Conservation (phyloP, 2,329 filamentous ascomycete genomes). For the Claviceps purpurea region DNA sequence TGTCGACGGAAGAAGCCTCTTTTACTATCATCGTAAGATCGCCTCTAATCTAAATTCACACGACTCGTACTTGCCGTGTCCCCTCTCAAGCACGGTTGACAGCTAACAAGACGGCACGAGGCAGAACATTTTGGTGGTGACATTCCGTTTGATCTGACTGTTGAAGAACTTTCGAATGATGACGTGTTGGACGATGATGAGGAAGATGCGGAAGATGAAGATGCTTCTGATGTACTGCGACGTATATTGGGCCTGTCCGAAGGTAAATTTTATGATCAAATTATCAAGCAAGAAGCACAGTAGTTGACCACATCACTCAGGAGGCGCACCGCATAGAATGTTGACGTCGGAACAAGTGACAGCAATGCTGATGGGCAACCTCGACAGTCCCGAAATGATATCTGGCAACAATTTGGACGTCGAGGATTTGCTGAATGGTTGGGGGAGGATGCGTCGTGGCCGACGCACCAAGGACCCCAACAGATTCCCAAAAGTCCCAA, state of each 20-base stretch:
- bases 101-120: background rate
- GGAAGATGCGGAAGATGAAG: background rate
- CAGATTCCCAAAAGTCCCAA: constrained; percentile 73
- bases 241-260: constrained; percentile 20
- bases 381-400: constrained; percentile 22
- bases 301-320: constrained; percentile 6
- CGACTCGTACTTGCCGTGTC: background rate
- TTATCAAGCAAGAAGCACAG: too few relatives aligned
- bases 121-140: constrained; percentile 4
- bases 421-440: constrained; percentile 21
- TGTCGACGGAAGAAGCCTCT: constrained; percentile 8
- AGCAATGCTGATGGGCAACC: constrained; percentile 23
- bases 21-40: constrained; percentile 10
- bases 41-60: background rate
- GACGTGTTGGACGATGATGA: constrained; percentile 10
- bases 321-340: constrained; percentile 15
- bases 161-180: constrained; percentile 10
- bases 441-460: constrained; percentile 32
- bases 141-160: constrained; percentile 12
- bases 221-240: constrained; percentile 19
- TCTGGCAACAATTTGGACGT: constrained; percentile 26
- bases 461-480: constrained; percentile 33
- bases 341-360: constrained; percentile 26
- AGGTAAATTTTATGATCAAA: constrained; percentile 12
- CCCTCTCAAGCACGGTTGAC: background rate